These are phyloP conservation scores for Pleoardoris graminearum DNA, from an alignment of 2,329 filamentous ascomycete genomes.

Conservation along the genomic window DNA sequence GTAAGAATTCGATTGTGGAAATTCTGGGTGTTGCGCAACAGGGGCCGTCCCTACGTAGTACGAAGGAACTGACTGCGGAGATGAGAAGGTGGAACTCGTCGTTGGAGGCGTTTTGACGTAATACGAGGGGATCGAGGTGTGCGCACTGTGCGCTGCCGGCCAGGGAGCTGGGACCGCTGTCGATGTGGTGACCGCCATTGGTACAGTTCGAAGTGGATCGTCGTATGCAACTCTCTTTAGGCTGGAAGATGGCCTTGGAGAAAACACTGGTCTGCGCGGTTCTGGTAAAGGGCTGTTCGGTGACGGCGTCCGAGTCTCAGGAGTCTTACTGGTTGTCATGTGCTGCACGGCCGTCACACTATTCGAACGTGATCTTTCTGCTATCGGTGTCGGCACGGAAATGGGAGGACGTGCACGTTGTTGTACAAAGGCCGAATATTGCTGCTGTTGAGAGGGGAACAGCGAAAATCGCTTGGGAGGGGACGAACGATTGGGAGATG, in stretches of 20 bases:
- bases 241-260: slow-evolving; percentile 3
- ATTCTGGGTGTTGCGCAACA: not conserved
- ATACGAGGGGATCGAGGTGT: slow-evolving; percentile 13
- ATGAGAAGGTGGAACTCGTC: slow-evolving; percentile 7
- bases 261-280: not conserved
- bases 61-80: slow-evolving; percentile 7
- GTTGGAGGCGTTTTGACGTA: slow-evolving; percentile 14
- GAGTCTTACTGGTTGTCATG: slow-evolving; percentile 9
- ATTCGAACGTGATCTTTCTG: slow-evolving; percentile 1
- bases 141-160: not conserved
- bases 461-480: slow-evolving; percentile 13
- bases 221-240: slow-evolving; percentile 8
- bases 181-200: slow-evolving; percentile 9
- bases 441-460: slow-evolving; percentile 8
- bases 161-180: slow-evolving; percentile 9
- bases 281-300: not conserved
- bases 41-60: slow-evolving; percentile 7
- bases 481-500: slow-evolving; percentile 8
- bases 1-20: slow-evolving; percentile 1
- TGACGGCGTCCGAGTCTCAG: slow-evolving; percentile 10
- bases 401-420: slow-evolving; percentile 2
- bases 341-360: slow-evolving; percentile 5
- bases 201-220: slow-evolving; percentile 10
- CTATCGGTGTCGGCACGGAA: not conserved
- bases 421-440: slow-evolving; percentile 10